Conservation (phyloP, 345 rosid species). For the Rhodamnia argentea region DNA sequence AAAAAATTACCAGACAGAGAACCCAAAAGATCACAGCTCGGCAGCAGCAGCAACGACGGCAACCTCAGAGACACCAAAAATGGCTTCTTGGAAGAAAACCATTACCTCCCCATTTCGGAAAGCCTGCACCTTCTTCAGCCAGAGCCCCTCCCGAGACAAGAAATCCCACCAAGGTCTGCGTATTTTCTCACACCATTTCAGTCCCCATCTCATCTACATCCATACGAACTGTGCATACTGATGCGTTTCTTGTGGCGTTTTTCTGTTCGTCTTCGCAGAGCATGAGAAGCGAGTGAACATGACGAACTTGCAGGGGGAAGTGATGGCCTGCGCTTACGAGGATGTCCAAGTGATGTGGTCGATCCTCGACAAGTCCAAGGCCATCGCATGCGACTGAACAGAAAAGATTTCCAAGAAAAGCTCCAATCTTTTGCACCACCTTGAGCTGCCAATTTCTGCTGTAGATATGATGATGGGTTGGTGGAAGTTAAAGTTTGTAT, state of each 20-base stretch:
- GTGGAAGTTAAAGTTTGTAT: neutral
- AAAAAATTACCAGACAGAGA: neutral
- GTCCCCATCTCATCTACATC: neutral
- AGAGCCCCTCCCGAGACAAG: conserved; percentile 26
- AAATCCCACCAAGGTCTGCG: conserved; percentile 16
- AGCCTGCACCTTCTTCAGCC: conserved; percentile 78
- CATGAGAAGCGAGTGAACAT: conserved; percentile 33
- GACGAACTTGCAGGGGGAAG: conserved; percentile 78
- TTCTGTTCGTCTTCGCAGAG: conserved; percentile 16
- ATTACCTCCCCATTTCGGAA: conserved; percentile 68
- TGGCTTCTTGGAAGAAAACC: conserved; percentile 83
- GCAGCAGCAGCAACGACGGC: neutral
- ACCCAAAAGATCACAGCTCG: neutral
- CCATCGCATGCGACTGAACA: conserved; percentile 23
- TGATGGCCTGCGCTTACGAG: conserved; percentile 87
- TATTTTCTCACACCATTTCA: neutral
- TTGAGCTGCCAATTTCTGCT: neutral
- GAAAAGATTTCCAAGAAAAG: neutral
- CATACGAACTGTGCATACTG: neutral
- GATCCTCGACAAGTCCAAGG: conserved; percentile 81
- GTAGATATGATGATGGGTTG: neutral
- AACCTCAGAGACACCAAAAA: conserved; percentile 1
- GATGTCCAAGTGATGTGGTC: conserved; percentile 98
- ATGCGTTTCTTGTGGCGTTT: neutral
- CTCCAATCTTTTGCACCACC: neutral